Conservation (phyloP, 768 basidiomycete species). For the Suillus luteus region DNA sequence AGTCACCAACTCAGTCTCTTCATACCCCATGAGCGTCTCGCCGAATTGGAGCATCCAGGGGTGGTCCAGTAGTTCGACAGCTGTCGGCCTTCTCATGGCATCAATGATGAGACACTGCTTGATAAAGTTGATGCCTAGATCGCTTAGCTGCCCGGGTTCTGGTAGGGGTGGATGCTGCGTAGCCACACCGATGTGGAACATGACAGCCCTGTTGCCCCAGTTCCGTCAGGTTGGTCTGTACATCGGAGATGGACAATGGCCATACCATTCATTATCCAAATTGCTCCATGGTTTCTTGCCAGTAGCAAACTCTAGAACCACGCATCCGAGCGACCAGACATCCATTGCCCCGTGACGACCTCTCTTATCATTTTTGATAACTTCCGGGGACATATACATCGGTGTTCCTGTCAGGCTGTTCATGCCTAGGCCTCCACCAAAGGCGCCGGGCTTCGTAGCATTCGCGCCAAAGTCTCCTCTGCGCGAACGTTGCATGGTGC, state of each 20-base stretch:
- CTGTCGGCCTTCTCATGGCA: conserved; percentile 79
- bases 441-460: conserved; percentile 36
- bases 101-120: conserved; percentile 89
- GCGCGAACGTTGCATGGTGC: conserved; percentile 74
- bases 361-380: conserved; percentile 90
- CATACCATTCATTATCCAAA: conserved; percentile 97
- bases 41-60: conserved; percentile 88
- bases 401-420: conserved; percentile 96
- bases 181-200: conserved; percentile 98
- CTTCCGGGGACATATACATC: conserved; percentile 99
- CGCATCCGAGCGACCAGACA: conserved; percentile 96
- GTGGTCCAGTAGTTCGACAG: conserved; percentile 82
- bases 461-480: conserved; percentile 48
- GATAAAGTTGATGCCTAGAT: conserved; percentile 91
- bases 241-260: conserved; percentile 3
- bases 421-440: conserved; percentile 47
- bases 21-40: conserved; percentile 67
- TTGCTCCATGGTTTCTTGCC: conserved; percentile 99
- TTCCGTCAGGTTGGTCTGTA: background rate
- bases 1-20: conserved; percentile 60
- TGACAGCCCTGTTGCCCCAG: conserved; percentile 79
- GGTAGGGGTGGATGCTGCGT: conserved; percentile 96
- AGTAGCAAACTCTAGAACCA: conserved; percentile 95
- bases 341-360: conserved; percentile 96
- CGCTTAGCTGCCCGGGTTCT: conserved; percentile 86